Percentiles rank a stretch among this genome's conserved stretches.
These are phyloP conservation scores for Globisporangium viniferum DNA, from an alignment of 352 stramenopile species.

Conservation along the genomic window DNA sequence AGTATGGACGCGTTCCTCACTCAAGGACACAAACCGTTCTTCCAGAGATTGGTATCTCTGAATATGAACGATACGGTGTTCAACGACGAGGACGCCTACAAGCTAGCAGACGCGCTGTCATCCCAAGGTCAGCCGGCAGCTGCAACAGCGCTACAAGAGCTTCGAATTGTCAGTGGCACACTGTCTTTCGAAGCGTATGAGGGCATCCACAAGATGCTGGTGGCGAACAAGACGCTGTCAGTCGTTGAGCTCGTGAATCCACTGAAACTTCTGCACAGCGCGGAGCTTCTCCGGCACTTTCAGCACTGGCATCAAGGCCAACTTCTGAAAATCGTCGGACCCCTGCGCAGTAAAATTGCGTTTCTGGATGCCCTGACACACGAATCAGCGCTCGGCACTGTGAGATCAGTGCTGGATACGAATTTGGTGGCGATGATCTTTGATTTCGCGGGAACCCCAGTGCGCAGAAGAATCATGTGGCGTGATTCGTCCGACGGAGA, in stretches of 20 bases:
- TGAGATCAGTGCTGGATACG: not conserved
- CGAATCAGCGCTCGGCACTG: not conserved
- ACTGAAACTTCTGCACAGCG: not conserved
- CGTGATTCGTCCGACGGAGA: not conserved
- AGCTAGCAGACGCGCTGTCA: not conserved
- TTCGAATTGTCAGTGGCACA: not conserved
- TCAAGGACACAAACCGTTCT: not conserved
- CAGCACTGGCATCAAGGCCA: not conserved
- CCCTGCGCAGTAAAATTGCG: not conserved
- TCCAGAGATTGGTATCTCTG: not conserved
- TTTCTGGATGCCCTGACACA: constrained; percentile 3
- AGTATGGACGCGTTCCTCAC: not conserved
- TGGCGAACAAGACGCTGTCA: not conserved
- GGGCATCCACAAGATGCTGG: constrained; percentile 1
- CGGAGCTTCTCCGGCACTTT: not conserved
- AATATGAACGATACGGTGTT: constrained; percentile 6
- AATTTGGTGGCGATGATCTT: constrained; percentile 1
- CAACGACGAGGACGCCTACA: not conserved
- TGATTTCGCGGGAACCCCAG: constrained; percentile 1
- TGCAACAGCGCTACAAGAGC: not conserved
- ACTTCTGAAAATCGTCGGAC: not conserved
- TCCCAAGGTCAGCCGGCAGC: not conserved
- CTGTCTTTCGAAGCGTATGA: not conserved
- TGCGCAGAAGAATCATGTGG: constrained; percentile 6
- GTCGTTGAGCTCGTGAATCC: constrained; percentile 1